These are phyloP conservation scores for Mycena maculata DNA, from an alignment of 768 basidiomycete genomes.

Conservation along the genomic window DNA sequence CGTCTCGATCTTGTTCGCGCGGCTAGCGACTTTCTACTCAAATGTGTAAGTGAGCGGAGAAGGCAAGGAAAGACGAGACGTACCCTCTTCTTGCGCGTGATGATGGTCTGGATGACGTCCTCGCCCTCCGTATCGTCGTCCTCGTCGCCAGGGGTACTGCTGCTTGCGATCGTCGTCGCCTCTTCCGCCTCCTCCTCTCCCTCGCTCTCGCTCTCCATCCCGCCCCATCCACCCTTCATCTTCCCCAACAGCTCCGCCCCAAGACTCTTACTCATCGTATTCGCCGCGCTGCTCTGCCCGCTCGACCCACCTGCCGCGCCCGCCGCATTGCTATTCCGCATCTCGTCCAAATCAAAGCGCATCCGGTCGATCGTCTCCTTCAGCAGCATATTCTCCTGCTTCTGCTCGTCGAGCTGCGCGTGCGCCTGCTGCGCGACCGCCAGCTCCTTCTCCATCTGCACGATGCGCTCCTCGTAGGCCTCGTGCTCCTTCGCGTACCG, in stretches of 20 bases:
- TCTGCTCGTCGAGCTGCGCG: conserved; percentile 86
- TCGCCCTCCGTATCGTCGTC: conserved; percentile 73
- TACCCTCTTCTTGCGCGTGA: conserved; percentile 85
- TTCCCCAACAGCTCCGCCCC: conserved; percentile 78
- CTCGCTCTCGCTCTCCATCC: conserved; percentile 40
- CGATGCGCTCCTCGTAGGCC: conserved; percentile 77
- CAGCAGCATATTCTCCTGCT: conserved; percentile 91
- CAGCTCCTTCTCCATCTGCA: conserved; percentile 79
- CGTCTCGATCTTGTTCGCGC: conserved; percentile 63
- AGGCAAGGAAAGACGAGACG: conserved; percentile 28
- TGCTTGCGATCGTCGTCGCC: conserved; percentile 47
- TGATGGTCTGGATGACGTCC: conserved; percentile 88
- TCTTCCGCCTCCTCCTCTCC: conserved; percentile 51
- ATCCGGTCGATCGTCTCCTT: conserved; percentile 97
- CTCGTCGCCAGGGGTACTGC: conserved; percentile 51
- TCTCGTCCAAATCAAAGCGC: conserved; percentile 94
- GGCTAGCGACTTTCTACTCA: conserved; percentile 73
- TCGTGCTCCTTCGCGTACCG: conserved; percentile 79
- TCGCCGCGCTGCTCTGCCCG: conserved; percentile 60
- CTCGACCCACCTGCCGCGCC: conserved; percentile 51
- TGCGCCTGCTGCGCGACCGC: conserved; percentile 76
- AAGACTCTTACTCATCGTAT: conserved; percentile 77
- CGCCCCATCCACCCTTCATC: conserved; percentile 60
- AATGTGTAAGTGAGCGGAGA: conserved; percentile 19
- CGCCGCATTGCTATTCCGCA: conserved; percentile 66